Evolutionary conservation across 768 basidiomycete species (phyloP), one percentile per base, ranked within the genome.

Genomic region (Hypholoma sublateritium): DNA sequence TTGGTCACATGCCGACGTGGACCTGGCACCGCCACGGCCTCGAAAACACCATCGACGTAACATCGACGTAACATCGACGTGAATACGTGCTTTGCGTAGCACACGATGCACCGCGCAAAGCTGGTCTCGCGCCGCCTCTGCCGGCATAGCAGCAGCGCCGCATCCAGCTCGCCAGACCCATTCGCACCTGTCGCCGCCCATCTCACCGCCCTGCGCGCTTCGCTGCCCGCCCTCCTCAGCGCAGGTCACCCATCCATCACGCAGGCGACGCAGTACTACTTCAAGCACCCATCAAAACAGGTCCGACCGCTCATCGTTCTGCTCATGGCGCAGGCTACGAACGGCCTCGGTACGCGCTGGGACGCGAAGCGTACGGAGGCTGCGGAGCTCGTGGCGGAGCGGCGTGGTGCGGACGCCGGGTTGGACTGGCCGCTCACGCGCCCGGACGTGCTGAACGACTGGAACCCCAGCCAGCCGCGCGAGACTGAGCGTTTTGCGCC

Each of bases 241-340:
- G 91, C 91, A 11, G 88, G 89, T 4, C 88, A 96, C 69, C 89
- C 93, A 14, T 82, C 86, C 0, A 82, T 97, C 51, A 86, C 86
- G 57, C 85, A 91, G 62, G 86, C 95, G 52, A 89, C 95, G 1
- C 85, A 92, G 59, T 96, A 98, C 72, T 97, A 98, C 76, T 97
- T 97, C 70, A 79, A 83, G 36, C 90, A 91, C 60, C 88, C 87
- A 2, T 93, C 93, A 5, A 97, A 98, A 69, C 93, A 96, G 64
- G 80, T 98, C 17, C 82, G 95, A 4, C 95, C 95, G 0, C 77
- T 95, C 54, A 81, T 98, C 54, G 87, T 97, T 16, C 81, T 98
- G 13, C 80, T 98, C 32, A 86, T 96, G 65, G 78, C 90, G 8
- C 87, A 88, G 59, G 95, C 95, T 1, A 96, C 94, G 22, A 97